A percentile compares a stretch with the other conserved stretches of the same genome.
Evolutionary conservation across 805 yeast species (phyloP).

Genomic region (Saccharomyces eubayanus): DNA sequence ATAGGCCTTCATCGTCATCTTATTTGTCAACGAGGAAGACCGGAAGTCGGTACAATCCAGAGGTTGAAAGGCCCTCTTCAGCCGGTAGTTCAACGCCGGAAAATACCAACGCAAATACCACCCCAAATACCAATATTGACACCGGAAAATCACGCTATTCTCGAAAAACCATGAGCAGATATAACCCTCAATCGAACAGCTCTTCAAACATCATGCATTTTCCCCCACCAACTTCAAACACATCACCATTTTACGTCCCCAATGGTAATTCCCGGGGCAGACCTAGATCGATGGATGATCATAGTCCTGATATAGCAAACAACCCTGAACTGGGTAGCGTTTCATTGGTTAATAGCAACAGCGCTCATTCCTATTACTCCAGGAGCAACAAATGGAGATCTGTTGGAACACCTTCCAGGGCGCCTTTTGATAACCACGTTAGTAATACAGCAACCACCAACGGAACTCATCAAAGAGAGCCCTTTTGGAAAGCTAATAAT

Average conservation of each 20-base stretch:
- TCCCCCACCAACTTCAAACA: background rate
- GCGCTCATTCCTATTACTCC: constrained; percentile 11
- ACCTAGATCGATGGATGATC: constrained; percentile 16
- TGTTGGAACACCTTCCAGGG: constrained; percentile 1
- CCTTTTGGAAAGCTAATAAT: constrained; percentile 12
- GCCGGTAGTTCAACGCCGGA: constrained; percentile 1
- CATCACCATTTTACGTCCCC: background rate
- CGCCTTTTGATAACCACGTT: constrained; percentile 5
- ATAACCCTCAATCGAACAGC: constrained; percentile 15
- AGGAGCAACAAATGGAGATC: constrained; percentile 22
- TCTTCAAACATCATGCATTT: background rate
- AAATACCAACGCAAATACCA: background rate
- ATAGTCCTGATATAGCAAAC: constrained; percentile 3
- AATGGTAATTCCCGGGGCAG: constrained; percentile 8
- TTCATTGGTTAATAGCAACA: constrained; percentile 5
- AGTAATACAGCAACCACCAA: background rate
- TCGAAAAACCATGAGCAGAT: constrained; percentile 8
- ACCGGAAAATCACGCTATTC: constrained; percentile 7
- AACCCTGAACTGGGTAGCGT: background rate
- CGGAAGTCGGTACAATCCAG: constrained; percentile 26
- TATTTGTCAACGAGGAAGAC: constrained; percentile 6
- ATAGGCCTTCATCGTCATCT: constrained; percentile 9
- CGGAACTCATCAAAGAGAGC: constrained; percentile 2
- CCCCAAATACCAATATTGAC: background rate
- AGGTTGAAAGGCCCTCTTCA: constrained; percentile 4